Evolutionary conservation across 495 filamentous ascomycete genomes (phyloP), one percentile per base, ranked within the genome.

Genomic region (Lasiosphaeria miniovina): DNA sequence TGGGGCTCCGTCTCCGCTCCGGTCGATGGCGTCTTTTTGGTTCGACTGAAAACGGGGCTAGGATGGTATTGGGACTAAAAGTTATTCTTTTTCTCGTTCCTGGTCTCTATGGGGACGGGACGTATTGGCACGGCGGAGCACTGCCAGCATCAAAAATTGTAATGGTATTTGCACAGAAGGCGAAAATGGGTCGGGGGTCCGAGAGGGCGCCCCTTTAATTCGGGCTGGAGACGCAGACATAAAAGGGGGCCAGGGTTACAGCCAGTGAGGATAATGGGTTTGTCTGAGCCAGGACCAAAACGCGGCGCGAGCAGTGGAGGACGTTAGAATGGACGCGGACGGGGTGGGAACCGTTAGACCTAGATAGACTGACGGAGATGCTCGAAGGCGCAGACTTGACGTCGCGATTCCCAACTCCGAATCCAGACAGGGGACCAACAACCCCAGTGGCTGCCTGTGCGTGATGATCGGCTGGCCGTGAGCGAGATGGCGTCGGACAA

Each of bases 361-460:
- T 65, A 66, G 65, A 70, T 70, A 70, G 65, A 71, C 55, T 57
- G 62, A 65, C 58, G 57, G 64, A 49, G 61, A 61, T 48, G 34
- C 51, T 36, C 49, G 57, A 24, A 45, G 43, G 33, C 24, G 54
- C 53, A 36, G 6, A 46, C 43, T 60, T 46, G 10, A 45, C 31
- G 32, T 61, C 52, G 31, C 40, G 40, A 43, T n/a, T 10, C 24
- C 24, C 24, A 24, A 24, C 24, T 24, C 24, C 24, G 24, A 24
- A 24, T 24, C 24, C 24, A 24, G 24, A 24, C 24, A 24, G 24
- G 24, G 24, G 24, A 24, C 24, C 24, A 24, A 24, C 0, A 2
- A 24, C 24, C 24, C 24, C 24, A 24, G 24, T 24, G 24, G 24
- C 24, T 24, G 24, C 24, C 24, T 24, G 24, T 24, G 24, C 24